Conservation (phyloP, 2,329 filamentous ascomycete species). For the Cryphonectria naterciae region DNA sequence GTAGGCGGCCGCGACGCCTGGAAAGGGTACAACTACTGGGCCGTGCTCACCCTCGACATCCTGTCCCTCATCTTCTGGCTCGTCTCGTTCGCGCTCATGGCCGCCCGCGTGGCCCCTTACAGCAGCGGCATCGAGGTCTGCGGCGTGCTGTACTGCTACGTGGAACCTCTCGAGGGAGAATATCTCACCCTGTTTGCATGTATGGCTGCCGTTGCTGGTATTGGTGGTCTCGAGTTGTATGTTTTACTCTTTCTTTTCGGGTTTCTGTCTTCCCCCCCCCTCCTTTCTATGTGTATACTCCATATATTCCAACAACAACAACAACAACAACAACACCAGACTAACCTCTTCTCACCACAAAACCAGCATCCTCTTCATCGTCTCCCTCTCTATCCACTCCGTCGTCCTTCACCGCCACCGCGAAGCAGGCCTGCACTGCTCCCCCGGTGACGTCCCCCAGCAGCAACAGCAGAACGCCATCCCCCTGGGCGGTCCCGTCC, state of each 20-base stretch:
- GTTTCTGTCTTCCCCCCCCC: neutral
- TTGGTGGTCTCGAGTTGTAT: constrained; percentile 51
- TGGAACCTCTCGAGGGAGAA: constrained; percentile 31
- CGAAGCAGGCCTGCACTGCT: constrained; percentile 46
- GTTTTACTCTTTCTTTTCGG: constrained; percentile 30
- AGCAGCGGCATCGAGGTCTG: constrained; percentile 32
- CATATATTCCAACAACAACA: too few species aligned
- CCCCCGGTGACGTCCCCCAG: constrained; percentile 32
- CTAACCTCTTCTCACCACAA: neutral
- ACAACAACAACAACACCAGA: too few species aligned
- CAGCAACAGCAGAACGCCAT: constrained; percentile 19
- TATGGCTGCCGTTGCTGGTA: constrained; percentile 42
- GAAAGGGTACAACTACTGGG: constrained; percentile 55
- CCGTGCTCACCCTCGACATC: constrained; percentile 54
- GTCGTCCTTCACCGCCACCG: constrained; percentile 50
- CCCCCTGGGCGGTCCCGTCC: constrained; percentile 29
- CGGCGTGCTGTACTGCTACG: constrained; percentile 34
- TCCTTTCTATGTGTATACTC: too few species aligned
- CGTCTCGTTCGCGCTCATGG: constrained; percentile 46
- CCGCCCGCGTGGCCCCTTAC: constrained; percentile 40
- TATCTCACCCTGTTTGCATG: constrained; percentile 32
- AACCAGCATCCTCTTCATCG: constrained; percentile 46
- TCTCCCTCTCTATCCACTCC: constrained; percentile 46
- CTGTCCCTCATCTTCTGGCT: constrained; percentile 59
- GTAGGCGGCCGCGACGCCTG: constrained; percentile 41